A percentile compares a stretch with the other conserved stretches of the same genome.
Evolutionary conservation across 2,329 filamentous ascomycete genomes (phyloP).

Genomic region (Fusarium xyrophilum): DNA sequence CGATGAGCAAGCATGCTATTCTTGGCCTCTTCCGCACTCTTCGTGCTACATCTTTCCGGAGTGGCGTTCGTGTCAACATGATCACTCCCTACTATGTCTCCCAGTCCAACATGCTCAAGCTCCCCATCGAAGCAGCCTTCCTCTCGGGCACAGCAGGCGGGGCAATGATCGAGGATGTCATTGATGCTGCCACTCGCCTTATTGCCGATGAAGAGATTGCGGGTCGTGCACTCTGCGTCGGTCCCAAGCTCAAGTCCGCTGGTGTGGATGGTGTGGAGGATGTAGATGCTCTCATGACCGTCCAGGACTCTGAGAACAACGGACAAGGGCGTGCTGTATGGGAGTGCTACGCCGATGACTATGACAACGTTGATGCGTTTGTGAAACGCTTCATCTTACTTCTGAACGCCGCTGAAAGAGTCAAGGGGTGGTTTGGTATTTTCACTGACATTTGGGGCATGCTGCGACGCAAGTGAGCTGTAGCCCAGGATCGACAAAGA

Average conservation of each 20-base stretch:
- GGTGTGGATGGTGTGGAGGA: conserved; percentile 44
- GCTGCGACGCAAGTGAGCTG: conserved; percentile 32
- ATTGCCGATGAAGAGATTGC: conserved; percentile 64
- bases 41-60: conserved; percentile 52
- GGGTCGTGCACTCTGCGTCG: conserved; percentile 64
- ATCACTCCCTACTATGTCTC: conserved; percentile 72
- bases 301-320: conserved; percentile 47
- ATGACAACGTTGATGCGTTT: conserved; percentile 63
- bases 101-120: conserved; percentile 62
- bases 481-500: neutral
- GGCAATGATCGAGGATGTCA: conserved; percentile 64
- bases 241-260: conserved; percentile 55
- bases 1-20: conserved; percentile 69
- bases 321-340: conserved; percentile 58
- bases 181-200: conserved; percentile 68
- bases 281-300: conserved; percentile 37
- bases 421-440: conserved; percentile 63
- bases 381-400: conserved; percentile 59
- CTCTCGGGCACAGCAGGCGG: conserved; percentile 61
- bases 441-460: conserved; percentile 39
- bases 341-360: conserved; percentile 68
- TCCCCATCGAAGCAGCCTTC: conserved; percentile 53
- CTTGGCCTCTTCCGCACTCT: conserved; percentile 69
- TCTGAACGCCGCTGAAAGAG: conserved; percentile 57
- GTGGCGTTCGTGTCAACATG: conserved; percentile 68